phyloP scores from a whole-genome alignment of 2,329 filamentous ascomycete genomes.

The Exutisphaerella laricina region DNA sequence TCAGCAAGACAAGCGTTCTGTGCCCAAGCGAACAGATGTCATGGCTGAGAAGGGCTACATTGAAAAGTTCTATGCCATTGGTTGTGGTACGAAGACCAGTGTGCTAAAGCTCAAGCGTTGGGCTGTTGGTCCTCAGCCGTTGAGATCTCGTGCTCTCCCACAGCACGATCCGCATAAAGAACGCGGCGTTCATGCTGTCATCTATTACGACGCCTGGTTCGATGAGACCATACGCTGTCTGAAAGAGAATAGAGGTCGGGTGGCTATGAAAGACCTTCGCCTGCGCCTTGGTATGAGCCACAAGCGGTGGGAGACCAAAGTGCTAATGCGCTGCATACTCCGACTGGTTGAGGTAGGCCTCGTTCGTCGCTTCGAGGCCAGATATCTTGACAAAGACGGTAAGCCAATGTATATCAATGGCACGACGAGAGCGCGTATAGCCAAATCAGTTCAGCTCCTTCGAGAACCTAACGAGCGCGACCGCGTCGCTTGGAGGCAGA shows the following conservation, averaged over 20 bases:
- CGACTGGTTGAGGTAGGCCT: slow-evolving; percentile 39
- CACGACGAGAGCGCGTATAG: slow-evolving; percentile 6
- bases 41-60: slow-evolving; percentile 57
- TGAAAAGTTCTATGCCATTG: slow-evolving; percentile 48
- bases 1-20: slow-evolving; percentile 60
- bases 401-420: slow-evolving; percentile 11
- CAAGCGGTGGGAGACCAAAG: slow-evolving; percentile 36
- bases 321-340: slow-evolving; percentile 36
- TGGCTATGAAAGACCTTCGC: slow-evolving; percentile 50
- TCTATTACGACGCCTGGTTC: slow-evolving; percentile 47
- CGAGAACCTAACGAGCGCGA: slow-evolving; percentile 35
- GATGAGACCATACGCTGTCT: slow-evolving; percentile 46
- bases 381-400: slow-evolving; percentile 14
- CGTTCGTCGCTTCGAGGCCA: slow-evolving; percentile 28
- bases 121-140: slow-evolving; percentile 20
- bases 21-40: slow-evolving; percentile 55
- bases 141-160: slow-evolving; percentile 5
- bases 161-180: slow-evolving; percentile 11
- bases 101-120: slow-evolving; percentile 50
- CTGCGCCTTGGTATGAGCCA: slow-evolving; percentile 37
- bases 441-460: slow-evolving; percentile 35
- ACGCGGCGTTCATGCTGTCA: slow-evolving; percentile 18
- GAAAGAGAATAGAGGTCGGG: slow-evolving; percentile 44
- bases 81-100: slow-evolving; percentile 50
- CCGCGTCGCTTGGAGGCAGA: slow-evolving; percentile 20